Evolutionary conservation across 2,329 filamentous ascomycete genomes (phyloP).

Genomic region (Fusarium sacchari): DNA sequence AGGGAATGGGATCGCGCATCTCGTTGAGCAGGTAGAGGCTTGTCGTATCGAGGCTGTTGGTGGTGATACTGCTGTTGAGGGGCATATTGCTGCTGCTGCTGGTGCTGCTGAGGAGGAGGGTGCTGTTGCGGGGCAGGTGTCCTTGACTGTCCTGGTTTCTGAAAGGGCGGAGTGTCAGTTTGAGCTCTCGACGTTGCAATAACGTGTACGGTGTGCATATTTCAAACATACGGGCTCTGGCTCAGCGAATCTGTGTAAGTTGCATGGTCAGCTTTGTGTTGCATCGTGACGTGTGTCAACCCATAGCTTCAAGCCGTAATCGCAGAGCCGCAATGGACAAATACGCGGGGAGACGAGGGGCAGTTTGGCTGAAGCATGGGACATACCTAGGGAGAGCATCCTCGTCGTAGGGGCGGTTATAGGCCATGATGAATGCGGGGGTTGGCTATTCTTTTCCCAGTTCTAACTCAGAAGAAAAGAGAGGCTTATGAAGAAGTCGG

Average conservation of each 20-base stretch:
- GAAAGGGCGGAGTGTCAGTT: slow-evolving; percentile 39
- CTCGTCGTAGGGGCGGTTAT: slow-evolving; percentile 92
- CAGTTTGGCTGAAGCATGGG: slow-evolving; percentile 2
- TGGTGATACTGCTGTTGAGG: slow-evolving; percentile 33
- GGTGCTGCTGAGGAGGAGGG: slow-evolving; percentile 49
- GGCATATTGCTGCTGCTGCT: slow-evolving; percentile 14
- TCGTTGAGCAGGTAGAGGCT: slow-evolving; percentile 54
- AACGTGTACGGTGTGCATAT: background rate
- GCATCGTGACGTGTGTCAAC: slow-evolving; percentile 11
- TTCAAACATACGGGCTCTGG: slow-evolving; percentile 70
- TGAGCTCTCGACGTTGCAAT: background rate
- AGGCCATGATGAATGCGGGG: slow-evolving; percentile 73
- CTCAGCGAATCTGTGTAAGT: slow-evolving; percentile 71
- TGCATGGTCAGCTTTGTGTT: slow-evolving; percentile 41
- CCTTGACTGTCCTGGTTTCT: slow-evolving; percentile 51
- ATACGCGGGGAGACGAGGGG: slow-evolving; percentile 36
- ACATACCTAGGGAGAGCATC: slow-evolving; percentile 88
- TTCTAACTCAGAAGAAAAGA: background rate
- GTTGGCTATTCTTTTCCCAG: background rate
- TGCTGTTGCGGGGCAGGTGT: slow-evolving; percentile 43
- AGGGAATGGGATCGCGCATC: slow-evolving; percentile 41
- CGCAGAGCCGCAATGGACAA: slow-evolving; percentile 32
- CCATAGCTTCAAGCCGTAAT: slow-evolving; percentile 14
- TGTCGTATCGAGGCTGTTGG: slow-evolving; percentile 58
- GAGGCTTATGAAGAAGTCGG: background rate